Percentiles rank a stretch among this genome's conserved stretches.
Evolutionary conservation across 179 eudicot genomes (phyloP).

Genomic region (Amaranthus tricolor): DNA sequence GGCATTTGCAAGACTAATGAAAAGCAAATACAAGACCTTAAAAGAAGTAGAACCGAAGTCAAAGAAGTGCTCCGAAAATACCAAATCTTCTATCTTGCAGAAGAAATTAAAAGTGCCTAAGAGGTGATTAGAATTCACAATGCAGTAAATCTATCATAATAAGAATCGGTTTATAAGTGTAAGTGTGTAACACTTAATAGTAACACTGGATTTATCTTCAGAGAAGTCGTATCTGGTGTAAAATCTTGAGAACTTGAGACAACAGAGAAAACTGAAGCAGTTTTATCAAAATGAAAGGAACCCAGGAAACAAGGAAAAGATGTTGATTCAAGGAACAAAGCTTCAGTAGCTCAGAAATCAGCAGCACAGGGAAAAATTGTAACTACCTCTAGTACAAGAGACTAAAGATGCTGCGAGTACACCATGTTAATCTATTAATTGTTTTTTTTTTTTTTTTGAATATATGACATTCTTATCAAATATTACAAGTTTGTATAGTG

Average conservation of each 20-base stretch:
- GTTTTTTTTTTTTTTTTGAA: too few species aligned
- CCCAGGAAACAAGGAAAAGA: slow-evolving; percentile 25
- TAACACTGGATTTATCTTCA: slow-evolving; percentile 17
- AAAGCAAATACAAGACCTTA: slow-evolving; percentile 29
- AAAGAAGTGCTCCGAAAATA: slow-evolving; percentile 30
- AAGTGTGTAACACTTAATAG: not conserved
- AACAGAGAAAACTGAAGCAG: slow-evolving; percentile 28
- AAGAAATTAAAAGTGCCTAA: slow-evolving; percentile 35
- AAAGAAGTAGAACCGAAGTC: slow-evolving; percentile 18
- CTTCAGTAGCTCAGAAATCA: slow-evolving; percentile 22
- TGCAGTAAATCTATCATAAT: not conserved
- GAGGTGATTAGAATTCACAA: slow-evolving; percentile 34
- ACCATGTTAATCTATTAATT: too few species aligned
- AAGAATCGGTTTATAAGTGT: not conserved
- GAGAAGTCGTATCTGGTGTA: slow-evolving; percentile 21
- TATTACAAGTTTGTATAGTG: too few species aligned
- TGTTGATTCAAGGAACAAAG: slow-evolving; percentile 21
- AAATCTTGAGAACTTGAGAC: slow-evolving; percentile 25
- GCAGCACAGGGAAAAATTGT: slow-evolving; percentile 34
- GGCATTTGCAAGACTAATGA: slow-evolving; percentile 19
- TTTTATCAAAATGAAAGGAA: slow-evolving; percentile 21
- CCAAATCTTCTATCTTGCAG: slow-evolving; percentile 27
- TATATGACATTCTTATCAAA: too few species aligned
- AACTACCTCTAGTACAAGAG: slow-evolving; percentile 43
- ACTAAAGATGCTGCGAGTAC: too few species aligned